These are phyloP conservation scores for Plasmodium ovale DNA, from an alignment of 169 alveolate species.

Conservation along the genomic window DNA sequence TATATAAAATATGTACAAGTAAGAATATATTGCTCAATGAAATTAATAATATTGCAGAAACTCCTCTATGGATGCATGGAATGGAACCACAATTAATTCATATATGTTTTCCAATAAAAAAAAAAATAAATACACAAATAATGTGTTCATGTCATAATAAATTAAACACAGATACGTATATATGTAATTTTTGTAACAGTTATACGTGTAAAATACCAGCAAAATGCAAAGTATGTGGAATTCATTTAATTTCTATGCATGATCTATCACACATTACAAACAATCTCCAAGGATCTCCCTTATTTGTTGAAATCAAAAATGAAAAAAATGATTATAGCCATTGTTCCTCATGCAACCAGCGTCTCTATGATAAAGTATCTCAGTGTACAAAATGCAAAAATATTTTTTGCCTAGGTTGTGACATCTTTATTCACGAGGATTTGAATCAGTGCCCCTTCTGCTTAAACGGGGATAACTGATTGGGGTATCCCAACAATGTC, in stretches of 20 bases:
- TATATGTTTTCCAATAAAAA: constrained; percentile 84
- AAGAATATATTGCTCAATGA: constrained; percentile 39
- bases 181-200: constrained; percentile 84
- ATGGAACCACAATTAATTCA: constrained; percentile 85
- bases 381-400: constrained; percentile 80
- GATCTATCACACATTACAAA: constrained; percentile 60
- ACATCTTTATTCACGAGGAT: constrained; percentile 80
- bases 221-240: constrained; percentile 81
- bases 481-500: no score
- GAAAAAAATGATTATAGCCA: constrained; percentile 25
- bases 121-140: constrained; percentile 82
- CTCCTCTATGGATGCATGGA: constrained; percentile 81
- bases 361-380: constrained; percentile 46
- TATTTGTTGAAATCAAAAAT: constrained; percentile 43
- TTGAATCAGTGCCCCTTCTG: constrained; percentile 86
- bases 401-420: constrained; percentile 79
- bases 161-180: constrained; percentile 80
- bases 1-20: constrained; percentile 52
- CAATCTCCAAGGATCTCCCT: constrained; percentile 53
- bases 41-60: constrained; percentile 47
- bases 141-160: constrained; percentile 82
- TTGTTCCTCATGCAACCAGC: constrained; percentile 79
- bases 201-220: constrained; percentile 85
- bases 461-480: constrained; percentile 19
- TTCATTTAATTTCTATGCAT: constrained; percentile 49